Base-by-base conservation (phyloP, 208 protist species). In the Wallacemonas sp. region DNA sequence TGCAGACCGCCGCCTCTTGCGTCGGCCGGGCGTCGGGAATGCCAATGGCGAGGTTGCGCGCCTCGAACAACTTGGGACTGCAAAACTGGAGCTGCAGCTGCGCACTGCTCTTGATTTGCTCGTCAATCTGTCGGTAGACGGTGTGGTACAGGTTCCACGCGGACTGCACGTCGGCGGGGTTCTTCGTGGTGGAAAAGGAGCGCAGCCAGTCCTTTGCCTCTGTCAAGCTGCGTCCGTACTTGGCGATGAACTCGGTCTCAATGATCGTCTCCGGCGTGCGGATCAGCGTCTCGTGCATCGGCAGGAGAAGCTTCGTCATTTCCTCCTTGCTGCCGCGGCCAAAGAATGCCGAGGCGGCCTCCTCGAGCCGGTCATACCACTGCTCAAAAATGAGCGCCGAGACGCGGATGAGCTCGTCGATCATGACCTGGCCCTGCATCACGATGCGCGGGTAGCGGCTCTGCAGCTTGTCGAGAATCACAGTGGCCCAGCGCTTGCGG, bases 371-470 rank as follows among this genome's bases (percentile, higher is more conserved):
- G 65, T 98, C 89, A 63, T 97, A 93, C 93, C 94, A 98, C 74
- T 94, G 78, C 68, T 98, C 95, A 55, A 91, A 82, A 81, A 98
- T 96, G 32, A 99, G 82, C 57, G 99, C 97, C 10, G 98, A 98
- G 31, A 98, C 89, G 22, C 98, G 93, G 38, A 99, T 97, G 3
- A 99, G 85, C 71, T 99, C 99, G 41, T 96, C 79, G 59, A 84
- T 91, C 42, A 99, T 92, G 38, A 99, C 70, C 46, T 84, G 45
- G 1, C 97, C 98, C 72, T 99, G 96, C 63, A 97, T 39, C 42
- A 95, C 87, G 39, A 95, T 76, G 18, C 86, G 57, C 11, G 88
- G 88, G 62, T 80, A 93, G 32, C 80, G 75, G 20, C 57, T 70
- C 64, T 89, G 69, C 61, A 97, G 31, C 72, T 86, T 89, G 29